A percentile compares a stretch with the other conserved stretches of the same genome.
These are phyloP conservation scores for Candida orba DNA, from an alignment of 805 yeast species.

Conservation along the genomic window DNA sequence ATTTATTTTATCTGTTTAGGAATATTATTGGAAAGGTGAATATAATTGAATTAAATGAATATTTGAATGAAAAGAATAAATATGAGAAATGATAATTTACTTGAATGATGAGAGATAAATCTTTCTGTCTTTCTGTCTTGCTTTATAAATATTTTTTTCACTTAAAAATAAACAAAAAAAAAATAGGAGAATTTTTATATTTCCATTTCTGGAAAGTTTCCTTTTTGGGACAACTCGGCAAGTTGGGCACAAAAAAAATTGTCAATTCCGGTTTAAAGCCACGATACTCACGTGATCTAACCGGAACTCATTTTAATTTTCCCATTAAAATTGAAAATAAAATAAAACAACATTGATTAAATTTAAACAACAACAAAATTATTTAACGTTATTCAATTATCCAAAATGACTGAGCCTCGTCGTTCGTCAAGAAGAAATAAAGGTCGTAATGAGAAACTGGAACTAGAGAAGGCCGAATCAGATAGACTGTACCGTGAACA, in stretches of 20 bases:
- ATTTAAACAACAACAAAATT: too few species aligned
- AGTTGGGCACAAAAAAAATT: too few species aligned
- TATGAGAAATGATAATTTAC: too few species aligned
- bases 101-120: too few species aligned
- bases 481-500: constrained; percentile 15
- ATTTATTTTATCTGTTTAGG: too few species aligned
- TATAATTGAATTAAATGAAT: too few species aligned
- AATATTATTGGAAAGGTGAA: too few species aligned
- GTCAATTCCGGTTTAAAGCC: not conserved
- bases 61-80: too few species aligned
- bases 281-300: not conserved
- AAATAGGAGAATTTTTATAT: not conserved
- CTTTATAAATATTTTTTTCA: not conserved
- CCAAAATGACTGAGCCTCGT: constrained; percentile 25
- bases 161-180: not conserved
- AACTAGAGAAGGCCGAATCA: constrained; percentile 24
- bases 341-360: too few species aligned
- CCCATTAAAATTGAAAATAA: not conserved
- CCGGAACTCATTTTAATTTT: not conserved
- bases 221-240: not conserved
- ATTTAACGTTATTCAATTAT: too few species aligned
- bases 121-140: not conserved
- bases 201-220: not conserved
- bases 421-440: constrained; percentile 37
- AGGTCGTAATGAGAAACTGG: constrained; percentile 30